Evolutionary conservation across 768 basidiomycete species (phyloP).

Genomic region (Leccinum sublutescens): DNA sequence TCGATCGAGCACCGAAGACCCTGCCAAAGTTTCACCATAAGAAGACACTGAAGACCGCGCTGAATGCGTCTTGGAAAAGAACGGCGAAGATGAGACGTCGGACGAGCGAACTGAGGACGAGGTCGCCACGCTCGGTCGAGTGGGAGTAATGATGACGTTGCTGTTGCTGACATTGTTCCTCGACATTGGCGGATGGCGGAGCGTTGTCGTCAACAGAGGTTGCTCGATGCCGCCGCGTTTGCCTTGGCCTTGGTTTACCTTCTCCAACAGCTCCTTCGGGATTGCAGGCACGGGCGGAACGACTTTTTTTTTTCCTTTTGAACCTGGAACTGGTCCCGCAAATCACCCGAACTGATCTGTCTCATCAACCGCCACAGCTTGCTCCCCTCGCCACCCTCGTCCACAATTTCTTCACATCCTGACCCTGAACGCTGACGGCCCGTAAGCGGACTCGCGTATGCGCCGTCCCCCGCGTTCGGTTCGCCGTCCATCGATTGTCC

Average conservation of each 20-base stretch:
- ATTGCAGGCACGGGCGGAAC: constrained; percentile 63
- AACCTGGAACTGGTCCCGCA: constrained; percentile 48
- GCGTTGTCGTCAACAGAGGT: constrained; percentile 6
- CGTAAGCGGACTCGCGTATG: constrained; percentile 12
- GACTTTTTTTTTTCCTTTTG: constrained; percentile 8
- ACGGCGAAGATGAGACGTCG: constrained; percentile 52
- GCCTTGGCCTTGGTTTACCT: constrained; percentile 1
- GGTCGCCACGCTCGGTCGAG: constrained; percentile 48
- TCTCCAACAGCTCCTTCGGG: constrained; percentile 42
- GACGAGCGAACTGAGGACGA: constrained; percentile 61
- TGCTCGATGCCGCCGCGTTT: constrained; percentile 4
- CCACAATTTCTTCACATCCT: constrained; percentile 9
- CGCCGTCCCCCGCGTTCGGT: constrained; percentile 8
- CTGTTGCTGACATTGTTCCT: background rate
- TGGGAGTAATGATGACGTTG: constrained; percentile 5
- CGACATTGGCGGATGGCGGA: constrained; percentile 1
- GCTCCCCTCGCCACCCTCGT: constrained; percentile 31
- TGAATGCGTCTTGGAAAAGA: constrained; percentile 49
- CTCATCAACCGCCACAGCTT: constrained; percentile 71
- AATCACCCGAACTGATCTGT: constrained; percentile 60
- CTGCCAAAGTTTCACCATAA: constrained; percentile 38
- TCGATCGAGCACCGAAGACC: constrained; percentile 37
- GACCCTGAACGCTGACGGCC: background rate
- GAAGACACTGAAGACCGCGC: constrained; percentile 59
- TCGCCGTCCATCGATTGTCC: constrained; percentile 22